Evolutionary conservation across 176 grass and related monocot genomes (phyloP).

Genomic region (Aegilops speltoides): DNA sequence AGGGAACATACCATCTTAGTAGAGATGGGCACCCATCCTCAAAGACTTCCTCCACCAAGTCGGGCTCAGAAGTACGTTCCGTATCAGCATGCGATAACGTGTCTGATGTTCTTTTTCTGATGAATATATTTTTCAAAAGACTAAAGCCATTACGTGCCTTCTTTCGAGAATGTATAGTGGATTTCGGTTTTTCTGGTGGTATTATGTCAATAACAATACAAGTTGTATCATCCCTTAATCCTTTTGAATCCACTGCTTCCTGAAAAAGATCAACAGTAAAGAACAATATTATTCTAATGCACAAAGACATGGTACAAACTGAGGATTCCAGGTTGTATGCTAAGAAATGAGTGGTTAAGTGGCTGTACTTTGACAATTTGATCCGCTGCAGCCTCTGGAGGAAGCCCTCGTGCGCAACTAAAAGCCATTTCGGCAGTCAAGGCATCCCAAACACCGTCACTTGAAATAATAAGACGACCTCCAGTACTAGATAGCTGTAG

Average conservation of each 20-base stretch:
- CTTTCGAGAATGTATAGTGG: slow-evolving; percentile 42
- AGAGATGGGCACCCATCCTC: slow-evolving; percentile 90
- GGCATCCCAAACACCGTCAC: slow-evolving; percentile 96
- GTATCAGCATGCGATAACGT: slow-evolving; percentile 48
- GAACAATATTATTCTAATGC: not conserved
- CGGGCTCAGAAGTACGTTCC: slow-evolving; percentile 40
- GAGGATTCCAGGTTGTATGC: slow-evolving; percentile 8
- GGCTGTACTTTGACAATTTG: slow-evolving; percentile 86
- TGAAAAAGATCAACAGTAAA: slow-evolving; percentile 38
- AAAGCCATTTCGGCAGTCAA: slow-evolving; percentile 69
- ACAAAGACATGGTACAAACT: not conserved
- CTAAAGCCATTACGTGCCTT: slow-evolving; percentile 56
- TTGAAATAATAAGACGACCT: slow-evolving; percentile 82
- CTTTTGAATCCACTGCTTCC: slow-evolving; percentile 89
- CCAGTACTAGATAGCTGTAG: slow-evolving; percentile 78
- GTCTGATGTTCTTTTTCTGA: slow-evolving; percentile 40
- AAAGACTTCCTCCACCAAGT: slow-evolving; percentile 83
- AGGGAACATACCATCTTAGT: slow-evolving; percentile 56
- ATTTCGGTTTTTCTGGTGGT: slow-evolving; percentile 64
- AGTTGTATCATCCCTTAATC: slow-evolving; percentile 96
- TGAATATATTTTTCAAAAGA: slow-evolving; percentile 73
- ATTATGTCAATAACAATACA: slow-evolving; percentile 91
- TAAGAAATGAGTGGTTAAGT: not conserved
- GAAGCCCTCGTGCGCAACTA: slow-evolving; percentile 58
- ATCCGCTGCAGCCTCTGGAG: slow-evolving; percentile 60